phyloP scores from a whole-genome alignment of 805 yeast species.

The Candida railenensis region DNA sequence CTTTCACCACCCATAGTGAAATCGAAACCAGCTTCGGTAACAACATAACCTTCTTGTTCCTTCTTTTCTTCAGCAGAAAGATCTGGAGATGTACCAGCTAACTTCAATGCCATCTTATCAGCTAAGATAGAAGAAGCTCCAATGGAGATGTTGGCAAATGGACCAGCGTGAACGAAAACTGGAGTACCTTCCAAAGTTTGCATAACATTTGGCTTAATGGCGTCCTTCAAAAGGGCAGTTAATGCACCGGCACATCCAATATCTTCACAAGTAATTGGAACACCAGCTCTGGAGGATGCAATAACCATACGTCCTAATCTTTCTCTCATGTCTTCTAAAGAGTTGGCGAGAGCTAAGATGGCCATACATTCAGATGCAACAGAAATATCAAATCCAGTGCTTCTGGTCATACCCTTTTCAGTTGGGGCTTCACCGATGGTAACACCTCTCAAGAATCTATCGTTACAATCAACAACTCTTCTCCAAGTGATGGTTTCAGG shows the following conservation, averaged over 20 bases:
- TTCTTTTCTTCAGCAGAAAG: conserved; percentile 40
- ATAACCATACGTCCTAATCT: conserved; percentile 76
- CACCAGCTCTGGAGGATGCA: conserved; percentile 66
- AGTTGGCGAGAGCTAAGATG: conserved; percentile 69
- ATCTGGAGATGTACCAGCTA: conserved; percentile 64
- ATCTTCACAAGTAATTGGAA: conserved; percentile 79
- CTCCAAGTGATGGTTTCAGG: conserved; percentile 80
- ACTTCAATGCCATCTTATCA: conserved; percentile 76
- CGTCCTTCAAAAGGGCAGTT: conserved; percentile 78
- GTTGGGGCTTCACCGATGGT: conserved; percentile 82
- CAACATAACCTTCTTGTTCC: conserved; percentile 68
- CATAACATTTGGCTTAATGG: conserved; percentile 82
- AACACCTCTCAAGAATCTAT: conserved; percentile 73
- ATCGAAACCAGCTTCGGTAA: conserved; percentile 87
- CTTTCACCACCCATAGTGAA: conserved; percentile 93
- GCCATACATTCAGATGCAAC: conserved; percentile 90
- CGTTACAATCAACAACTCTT: conserved; percentile 84
- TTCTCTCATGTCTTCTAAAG: conserved; percentile 68
- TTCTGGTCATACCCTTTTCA: conserved; percentile 69
- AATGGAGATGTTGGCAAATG: conserved; percentile 83
- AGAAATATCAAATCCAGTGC: conserved; percentile 79
- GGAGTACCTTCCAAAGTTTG: conserved; percentile 89
- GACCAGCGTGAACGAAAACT: conserved; percentile 85
- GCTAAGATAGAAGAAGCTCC: conserved; percentile 86
- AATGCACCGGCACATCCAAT: conserved; percentile 85